Evolutionary conservation across 441 rosid genomes (phyloP).

Genomic region (Kokia cookei): DNA sequence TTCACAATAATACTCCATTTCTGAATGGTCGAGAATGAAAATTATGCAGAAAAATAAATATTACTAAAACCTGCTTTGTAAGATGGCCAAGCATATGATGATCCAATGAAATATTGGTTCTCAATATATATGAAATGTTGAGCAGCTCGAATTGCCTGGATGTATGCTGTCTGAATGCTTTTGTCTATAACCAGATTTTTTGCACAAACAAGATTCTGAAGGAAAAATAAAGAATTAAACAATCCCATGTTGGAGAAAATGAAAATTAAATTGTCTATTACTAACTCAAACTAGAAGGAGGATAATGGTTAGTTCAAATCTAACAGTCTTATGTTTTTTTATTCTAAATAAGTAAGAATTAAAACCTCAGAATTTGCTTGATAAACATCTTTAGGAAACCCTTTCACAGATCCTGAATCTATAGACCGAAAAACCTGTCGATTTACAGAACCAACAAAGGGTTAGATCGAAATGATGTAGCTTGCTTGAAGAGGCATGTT

Average conservation of each 20-base stretch:
- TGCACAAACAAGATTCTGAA: constrained; percentile 80
- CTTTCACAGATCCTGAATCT: constrained; percentile 86
- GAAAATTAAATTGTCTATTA: not conserved
- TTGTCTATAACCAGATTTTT: constrained; percentile 75
- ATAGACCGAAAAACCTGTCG: constrained; percentile 74
- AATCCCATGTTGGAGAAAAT: not conserved
- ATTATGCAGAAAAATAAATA: constrained; percentile 1
- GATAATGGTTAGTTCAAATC: not conserved
- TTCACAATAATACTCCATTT: not conserved
- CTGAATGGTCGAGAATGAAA: not conserved
- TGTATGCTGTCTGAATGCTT: constrained; percentile 85
- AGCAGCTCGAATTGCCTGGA: constrained; percentile 81
- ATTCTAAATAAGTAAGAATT: not conserved
- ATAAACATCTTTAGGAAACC: constrained; percentile 63
- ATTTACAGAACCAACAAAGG: constrained; percentile 3
- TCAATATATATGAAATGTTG: constrained; percentile 80
- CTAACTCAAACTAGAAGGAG: not conserved
- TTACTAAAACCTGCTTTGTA: constrained; percentile 64
- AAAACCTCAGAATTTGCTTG: constrained; percentile 57
- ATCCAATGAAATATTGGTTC: constrained; percentile 85
- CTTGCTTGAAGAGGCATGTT: constrained; percentile 1
- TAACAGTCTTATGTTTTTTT: not conserved
- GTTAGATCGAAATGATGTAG: not conserved
- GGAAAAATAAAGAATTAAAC: not conserved
- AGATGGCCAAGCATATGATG: constrained; percentile 77